Evolutionary conservation across 2,329 filamentous ascomycete species (phyloP).

Genomic region (Xylariaceae sp.): DNA sequence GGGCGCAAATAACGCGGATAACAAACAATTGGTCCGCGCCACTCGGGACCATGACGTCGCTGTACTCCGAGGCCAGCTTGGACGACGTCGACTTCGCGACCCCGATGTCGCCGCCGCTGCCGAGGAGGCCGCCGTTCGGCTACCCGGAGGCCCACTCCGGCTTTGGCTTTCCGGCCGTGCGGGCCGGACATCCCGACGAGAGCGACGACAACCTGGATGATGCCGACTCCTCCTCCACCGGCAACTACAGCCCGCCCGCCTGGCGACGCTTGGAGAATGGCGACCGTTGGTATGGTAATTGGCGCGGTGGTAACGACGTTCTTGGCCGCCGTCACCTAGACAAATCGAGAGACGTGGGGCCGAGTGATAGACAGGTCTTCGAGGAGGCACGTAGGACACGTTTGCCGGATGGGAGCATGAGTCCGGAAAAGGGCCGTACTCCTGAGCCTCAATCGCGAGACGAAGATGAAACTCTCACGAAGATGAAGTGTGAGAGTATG

Average conservation of each 20-base stretch:
- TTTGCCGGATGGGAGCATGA: constrained; percentile 52
- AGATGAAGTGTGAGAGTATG: constrained; percentile 31
- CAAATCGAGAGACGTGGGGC: constrained; percentile 16
- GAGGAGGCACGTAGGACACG: constrained; percentile 52
- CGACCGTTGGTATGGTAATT: constrained; percentile 55
- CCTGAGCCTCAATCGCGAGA: constrained; percentile 39
- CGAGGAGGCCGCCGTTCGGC: constrained; percentile 27
- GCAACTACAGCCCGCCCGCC: constrained; percentile 58
- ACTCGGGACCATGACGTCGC: constrained; percentile 20
- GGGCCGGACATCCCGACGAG: constrained; percentile 35
- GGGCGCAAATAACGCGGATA: constrained; percentile 7
- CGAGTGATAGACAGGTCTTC: constrained; percentile 35
- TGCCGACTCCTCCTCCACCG: constrained; percentile 39
- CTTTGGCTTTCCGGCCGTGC: constrained; percentile 37
- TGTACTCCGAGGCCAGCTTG: constrained; percentile 47
- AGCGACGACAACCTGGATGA: constrained; percentile 40
- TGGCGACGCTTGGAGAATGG: constrained; percentile 60
- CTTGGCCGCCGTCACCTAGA: constrained; percentile 44
- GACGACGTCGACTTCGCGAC: constrained; percentile 47
- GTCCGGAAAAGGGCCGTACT: constrained; percentile 50
- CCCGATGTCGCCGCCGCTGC: constrained; percentile 39
- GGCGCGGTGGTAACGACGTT: constrained; percentile 54
- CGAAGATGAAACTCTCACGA: constrained; percentile 37
- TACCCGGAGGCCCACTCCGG: constrained; percentile 41
- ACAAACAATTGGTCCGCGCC: constrained; percentile 10